Base-by-base conservation (phyloP, 2,329 filamentous ascomycete genomes). In the Xylaria sp. region DNA sequence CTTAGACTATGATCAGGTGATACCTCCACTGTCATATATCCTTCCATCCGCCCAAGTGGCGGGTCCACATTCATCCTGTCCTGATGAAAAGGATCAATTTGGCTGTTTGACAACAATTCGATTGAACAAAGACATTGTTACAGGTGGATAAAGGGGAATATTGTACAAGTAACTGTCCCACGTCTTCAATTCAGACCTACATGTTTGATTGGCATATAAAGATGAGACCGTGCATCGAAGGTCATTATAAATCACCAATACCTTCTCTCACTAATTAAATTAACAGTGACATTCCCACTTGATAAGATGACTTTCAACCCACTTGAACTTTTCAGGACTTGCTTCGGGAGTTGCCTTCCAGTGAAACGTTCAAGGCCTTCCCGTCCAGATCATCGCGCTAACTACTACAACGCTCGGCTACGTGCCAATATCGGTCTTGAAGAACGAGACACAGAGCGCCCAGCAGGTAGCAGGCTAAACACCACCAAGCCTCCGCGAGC, bases 321-420 rank as follows among this genome's bases (percentile, higher is more conserved):
- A 34, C 10, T 62, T 1, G 2, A 41, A 8, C 5, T 32, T 1
- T 5, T 52, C 39, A 43, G 20, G 39, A 18, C 23, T 9, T 43
- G 28, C 12, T 45, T 62, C 12, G 12, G 9, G 28, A 36, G 63
- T 15, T 75, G 72, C 32, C 7, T 70, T 3, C 64, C 70, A 3
- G 45, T 2, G 60, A 50, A 57, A 28, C 30, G 4, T 0, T 12
- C 65, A 15, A 48, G 36, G 6, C 15, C 60, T 1, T 4, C 45
- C 12, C 63, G 43, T n/a, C 53, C 66, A 1, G 18, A n/a, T 5
- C 59, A 63, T 23, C 64, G 60, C 3, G 52, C 43, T 7, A 23
- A 20, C 0, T 43, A 65, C 13, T 71, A 73, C 45, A 76, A 74
- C 34, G 18, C 65, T 2, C 66, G 68, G 13, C 43, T 74, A 6